A percentile compares a stretch with the other conserved stretches of the same genome.
Conservation (phyloP, 495 filamentous ascomycete species). For the Physcia stellaris region DNA sequence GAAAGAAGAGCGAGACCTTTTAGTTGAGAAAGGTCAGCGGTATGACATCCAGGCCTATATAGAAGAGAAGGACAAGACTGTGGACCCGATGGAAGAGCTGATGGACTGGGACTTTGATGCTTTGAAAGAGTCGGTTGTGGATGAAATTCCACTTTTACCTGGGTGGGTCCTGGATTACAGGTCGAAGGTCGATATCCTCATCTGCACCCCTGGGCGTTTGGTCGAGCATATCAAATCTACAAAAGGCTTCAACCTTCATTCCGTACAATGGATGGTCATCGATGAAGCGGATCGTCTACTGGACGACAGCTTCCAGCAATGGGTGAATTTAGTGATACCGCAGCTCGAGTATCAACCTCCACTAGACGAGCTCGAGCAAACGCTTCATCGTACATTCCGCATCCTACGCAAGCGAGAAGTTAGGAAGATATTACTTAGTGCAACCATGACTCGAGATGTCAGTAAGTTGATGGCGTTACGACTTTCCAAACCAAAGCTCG, state of each 20-base stretch:
- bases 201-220: slow-evolving; percentile 83
- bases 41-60: slow-evolving; percentile 45
- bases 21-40: slow-evolving; percentile 48
- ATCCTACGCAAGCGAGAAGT: slow-evolving; percentile 23
- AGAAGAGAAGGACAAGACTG: slow-evolving; percentile 23
- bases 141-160: slow-evolving; percentile 30
- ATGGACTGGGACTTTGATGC: slow-evolving; percentile 32
- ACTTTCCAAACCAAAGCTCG: slow-evolving; percentile 57
- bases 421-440: slow-evolving; percentile 71
- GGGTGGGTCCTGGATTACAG: slow-evolving; percentile 47
- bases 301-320: slow-evolving; percentile 85
- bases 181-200: slow-evolving; percentile 74
- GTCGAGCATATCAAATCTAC: slow-evolving; percentile 84
- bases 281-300: slow-evolving; percentile 91
- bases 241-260: slow-evolving; percentile 58
- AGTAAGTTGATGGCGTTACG: slow-evolving; percentile 62
- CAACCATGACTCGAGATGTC: slow-evolving; percentile 85
- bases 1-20: slow-evolving; percentile 53
- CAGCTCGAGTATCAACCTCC: slow-evolving; percentile 38
- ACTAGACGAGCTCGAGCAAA: slow-evolving; percentile 25
- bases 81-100: slow-evolving; percentile 30
- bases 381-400: slow-evolving; percentile 1
- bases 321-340: slow-evolving; percentile 61
- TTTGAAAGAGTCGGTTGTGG: slow-evolving; percentile 26
- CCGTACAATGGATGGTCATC: slow-evolving; percentile 74